Evolutionary conservation across 805 yeast species (phyloP).

Genomic region (Ogataea corticis): DNA sequence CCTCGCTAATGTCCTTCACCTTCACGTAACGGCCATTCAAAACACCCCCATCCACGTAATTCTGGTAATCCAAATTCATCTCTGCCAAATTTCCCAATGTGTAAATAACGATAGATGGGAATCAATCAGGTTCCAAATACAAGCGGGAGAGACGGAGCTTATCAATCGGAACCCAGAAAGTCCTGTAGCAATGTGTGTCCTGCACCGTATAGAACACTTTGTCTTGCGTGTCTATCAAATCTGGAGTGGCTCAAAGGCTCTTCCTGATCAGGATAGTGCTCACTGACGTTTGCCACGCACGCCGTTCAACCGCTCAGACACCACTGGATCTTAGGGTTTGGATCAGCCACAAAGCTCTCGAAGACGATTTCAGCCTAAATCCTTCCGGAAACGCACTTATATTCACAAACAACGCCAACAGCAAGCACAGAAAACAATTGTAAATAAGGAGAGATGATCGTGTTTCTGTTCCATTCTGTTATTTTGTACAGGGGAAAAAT

Average conservation of each 20-base stretch:
- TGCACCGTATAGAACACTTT: too few species aligned
- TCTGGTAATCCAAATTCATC: constrained; percentile 32
- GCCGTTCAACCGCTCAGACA: constrained; percentile 6
- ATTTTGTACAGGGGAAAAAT: not conserved
- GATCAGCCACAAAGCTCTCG: constrained; percentile 1
- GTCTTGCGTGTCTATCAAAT: not conserved
- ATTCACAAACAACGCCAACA: constrained; percentile 5
- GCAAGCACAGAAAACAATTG: not conserved
- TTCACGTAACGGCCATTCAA: constrained; percentile 65
- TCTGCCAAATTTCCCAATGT: not conserved
- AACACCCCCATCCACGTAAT: constrained; percentile 40
- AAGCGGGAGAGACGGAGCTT: too few species aligned
- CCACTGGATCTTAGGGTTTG: constrained; percentile 3
- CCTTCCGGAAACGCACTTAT: not conserved
- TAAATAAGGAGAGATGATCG: not conserved
- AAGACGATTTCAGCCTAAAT: not conserved
- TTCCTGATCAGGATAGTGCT: not conserved
- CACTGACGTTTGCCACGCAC: constrained; percentile 6
- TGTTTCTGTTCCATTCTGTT: constrained; percentile 2
- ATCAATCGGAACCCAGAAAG: too few species aligned
- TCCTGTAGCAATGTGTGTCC: too few species aligned
- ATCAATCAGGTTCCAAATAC: too few species aligned
- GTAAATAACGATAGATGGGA: not conserved
- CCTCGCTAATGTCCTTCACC: constrained; percentile 79
- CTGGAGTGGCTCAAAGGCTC: not conserved